These are phyloP conservation scores for Candida ulmi DNA, from an alignment of 805 yeast species.

Conservation along the genomic window DNA sequence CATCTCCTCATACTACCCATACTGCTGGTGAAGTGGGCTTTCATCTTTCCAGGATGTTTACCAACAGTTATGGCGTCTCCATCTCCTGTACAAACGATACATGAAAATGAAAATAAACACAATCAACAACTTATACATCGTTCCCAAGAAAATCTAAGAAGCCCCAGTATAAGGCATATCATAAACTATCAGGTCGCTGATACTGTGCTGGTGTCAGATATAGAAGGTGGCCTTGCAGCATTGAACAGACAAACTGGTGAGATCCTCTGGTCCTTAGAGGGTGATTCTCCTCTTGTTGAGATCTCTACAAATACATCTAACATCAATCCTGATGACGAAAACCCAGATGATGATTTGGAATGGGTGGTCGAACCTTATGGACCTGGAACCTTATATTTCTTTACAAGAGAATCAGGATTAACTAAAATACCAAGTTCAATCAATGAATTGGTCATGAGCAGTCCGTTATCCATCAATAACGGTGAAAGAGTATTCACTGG, in stretches of 20 bases:
- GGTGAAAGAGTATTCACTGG: constrained; percentile 89
- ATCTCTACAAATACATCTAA: constrained; percentile 22
- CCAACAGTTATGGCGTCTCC: not conserved
- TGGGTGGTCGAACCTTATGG: constrained; percentile 92
- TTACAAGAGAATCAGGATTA: constrained; percentile 67
- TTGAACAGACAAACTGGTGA: constrained; percentile 71
- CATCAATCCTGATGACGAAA: not conserved
- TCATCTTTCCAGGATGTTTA: too few species aligned
- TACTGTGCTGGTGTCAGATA: constrained; percentile 64
- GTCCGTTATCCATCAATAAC: constrained; percentile 73
- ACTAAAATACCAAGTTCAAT: constrained; percentile 80
- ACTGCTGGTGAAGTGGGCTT: not conserved
- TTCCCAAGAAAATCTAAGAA: constrained; percentile 1
- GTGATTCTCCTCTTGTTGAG: constrained; percentile 57
- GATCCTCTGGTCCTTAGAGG: constrained; percentile 67
- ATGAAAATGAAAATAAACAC: not conserved
- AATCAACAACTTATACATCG: constrained; percentile 1
- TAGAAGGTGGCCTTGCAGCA: constrained; percentile 86
- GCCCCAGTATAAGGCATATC: constrained; percentile 29
- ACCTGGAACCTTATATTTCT: constrained; percentile 80
- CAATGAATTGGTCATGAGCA: constrained; percentile 66
- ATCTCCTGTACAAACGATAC: not conserved
- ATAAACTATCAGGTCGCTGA: constrained; percentile 72
- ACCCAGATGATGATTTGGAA: constrained; percentile 32
- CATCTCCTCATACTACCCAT: not conserved